phyloP scores from a whole-genome alignment of 2,329 filamentous ascomycete genomes.

The Penicillium sp. region DNA sequence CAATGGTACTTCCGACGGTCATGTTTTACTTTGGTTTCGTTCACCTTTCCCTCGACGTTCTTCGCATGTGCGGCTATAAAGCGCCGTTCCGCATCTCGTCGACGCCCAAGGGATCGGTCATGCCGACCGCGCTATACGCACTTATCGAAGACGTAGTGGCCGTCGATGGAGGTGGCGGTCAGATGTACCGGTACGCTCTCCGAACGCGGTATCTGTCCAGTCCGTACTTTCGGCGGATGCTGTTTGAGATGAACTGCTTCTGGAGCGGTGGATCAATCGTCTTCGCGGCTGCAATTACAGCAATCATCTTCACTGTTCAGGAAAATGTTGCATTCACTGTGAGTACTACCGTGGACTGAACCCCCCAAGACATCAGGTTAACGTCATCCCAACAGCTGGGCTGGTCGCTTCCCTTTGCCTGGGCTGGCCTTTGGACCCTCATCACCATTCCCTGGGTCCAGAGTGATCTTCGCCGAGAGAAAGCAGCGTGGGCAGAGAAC shows the following conservation, averaged over 20 bases:
- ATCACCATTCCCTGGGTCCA: constrained; percentile 46
- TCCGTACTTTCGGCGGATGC: constrained; percentile 49
- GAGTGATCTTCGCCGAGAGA: constrained; percentile 42
- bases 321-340: constrained; percentile 47
- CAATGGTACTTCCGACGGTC: constrained; percentile 42
- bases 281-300: constrained; percentile 44
- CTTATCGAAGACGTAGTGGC: constrained; percentile 63
- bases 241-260: constrained; percentile 52
- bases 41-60: constrained; percentile 39
- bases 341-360: constrained; percentile 12
- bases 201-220: constrained; percentile 51
- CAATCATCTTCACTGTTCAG: constrained; percentile 46
- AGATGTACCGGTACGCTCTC: constrained; percentile 49
- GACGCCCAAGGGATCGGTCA: constrained; percentile 52
- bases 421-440: constrained; percentile 40
- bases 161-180: constrained; percentile 58
- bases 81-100: constrained; percentile 61
- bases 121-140: constrained; percentile 58
- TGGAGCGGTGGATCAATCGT: constrained; percentile 51
- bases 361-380: constrained; percentile 2
- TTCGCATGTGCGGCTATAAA: constrained; percentile 39
- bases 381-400: constrained; percentile 30
- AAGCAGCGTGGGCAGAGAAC: constrained; percentile 38
- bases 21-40: constrained; percentile 45
- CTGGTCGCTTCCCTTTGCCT: constrained; percentile 41